phyloP scores from a whole-genome alignment of 1,284 basidiomycete species.

The Psilocybe mexicana region DNA sequence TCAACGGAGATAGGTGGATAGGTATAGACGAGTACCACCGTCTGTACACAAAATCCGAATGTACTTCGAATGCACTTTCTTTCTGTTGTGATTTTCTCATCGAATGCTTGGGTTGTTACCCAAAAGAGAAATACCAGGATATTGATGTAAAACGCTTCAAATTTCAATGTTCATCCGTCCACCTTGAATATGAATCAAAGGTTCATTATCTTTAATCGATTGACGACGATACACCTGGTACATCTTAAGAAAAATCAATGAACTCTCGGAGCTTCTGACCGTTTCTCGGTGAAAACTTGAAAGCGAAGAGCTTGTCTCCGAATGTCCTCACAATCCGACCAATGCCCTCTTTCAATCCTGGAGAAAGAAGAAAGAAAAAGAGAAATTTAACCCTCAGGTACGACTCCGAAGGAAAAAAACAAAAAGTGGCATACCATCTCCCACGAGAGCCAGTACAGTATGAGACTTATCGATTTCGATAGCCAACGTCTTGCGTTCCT shows the following conservation, averaged over 20 bases:
- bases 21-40: no score
- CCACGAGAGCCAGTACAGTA: slow-evolving; percentile 56
- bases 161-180: no score
- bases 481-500: slow-evolving; percentile 8
- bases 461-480: slow-evolving; percentile 51
- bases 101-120: no score
- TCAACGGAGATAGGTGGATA: no score
- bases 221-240: background rate
- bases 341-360: slow-evolving; percentile 71
- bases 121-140: no score
- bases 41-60: no score
- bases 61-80: no score
- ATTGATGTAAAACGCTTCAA: no score
- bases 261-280: slow-evolving; percentile 71
- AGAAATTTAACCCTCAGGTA: slow-evolving; percentile 6
- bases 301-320: slow-evolving; percentile 71
- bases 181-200: no score
- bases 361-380: no score
- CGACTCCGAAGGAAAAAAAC: slow-evolving; percentile 7
- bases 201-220: background rate
- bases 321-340: slow-evolving; percentile 72
- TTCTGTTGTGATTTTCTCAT: no score
- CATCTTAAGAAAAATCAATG: slow-evolving; percentile 52
- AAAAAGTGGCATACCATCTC: slow-evolving; percentile 53
- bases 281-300: slow-evolving; percentile 70